Evolutionary conservation across 2,329 filamentous ascomycete species (phyloP).

Genomic region (Lachnellula hyalina): DNA sequence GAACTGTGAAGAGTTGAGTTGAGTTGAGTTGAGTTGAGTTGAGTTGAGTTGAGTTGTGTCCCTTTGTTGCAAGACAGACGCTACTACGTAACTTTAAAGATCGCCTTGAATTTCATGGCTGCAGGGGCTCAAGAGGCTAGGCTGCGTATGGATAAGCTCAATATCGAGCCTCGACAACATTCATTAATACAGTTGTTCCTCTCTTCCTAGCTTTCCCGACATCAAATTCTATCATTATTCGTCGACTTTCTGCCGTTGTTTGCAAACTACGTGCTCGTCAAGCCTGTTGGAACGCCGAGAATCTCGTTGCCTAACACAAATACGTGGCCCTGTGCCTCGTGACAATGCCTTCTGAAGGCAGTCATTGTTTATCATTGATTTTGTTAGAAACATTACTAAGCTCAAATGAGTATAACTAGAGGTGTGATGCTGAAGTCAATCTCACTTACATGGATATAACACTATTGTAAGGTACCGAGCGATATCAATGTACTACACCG

Average conservation of each 20-base stretch:
- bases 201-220: neutral
- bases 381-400: too few relatives aligned
- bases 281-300: neutral
- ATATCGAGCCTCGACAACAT: neutral
- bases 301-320: neutral
- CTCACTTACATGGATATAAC: too few relatives aligned
- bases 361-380: neutral
- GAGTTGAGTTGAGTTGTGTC: neutral
- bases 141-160: neutral
- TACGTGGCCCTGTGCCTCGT: constrained; percentile 1
- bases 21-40: neutral
- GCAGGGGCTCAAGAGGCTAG: neutral
- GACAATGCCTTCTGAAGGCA: neutral
- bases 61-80: neutral
- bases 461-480: too few relatives aligned
- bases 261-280: neutral
- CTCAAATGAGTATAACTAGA: too few relatives aligned
- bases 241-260: neutral
- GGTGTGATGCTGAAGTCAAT: too few relatives aligned
- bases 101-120: neutral
- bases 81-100: neutral
- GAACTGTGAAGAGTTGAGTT: constrained; percentile 1
- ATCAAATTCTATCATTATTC: neutral
- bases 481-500: too few relatives aligned
- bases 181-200: neutral